Conservation (phyloP, 2,329 filamentous ascomycete species). For the Drechslerella dactyloides region DNA sequence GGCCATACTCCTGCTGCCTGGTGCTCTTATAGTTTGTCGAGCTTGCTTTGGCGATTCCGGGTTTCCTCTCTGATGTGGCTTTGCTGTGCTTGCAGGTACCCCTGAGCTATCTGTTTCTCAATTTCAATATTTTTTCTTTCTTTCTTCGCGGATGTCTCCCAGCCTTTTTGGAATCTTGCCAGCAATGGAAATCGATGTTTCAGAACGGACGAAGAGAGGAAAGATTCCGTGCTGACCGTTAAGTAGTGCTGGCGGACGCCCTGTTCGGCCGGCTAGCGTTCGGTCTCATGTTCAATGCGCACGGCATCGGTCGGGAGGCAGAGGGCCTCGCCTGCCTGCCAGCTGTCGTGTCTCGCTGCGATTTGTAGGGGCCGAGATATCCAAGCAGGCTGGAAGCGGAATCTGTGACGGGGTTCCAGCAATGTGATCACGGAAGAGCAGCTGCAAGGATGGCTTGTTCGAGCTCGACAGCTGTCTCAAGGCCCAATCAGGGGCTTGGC, state of each 20-base stretch:
- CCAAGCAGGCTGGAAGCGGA: neutral
- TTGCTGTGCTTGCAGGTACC: neutral
- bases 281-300: neutral
- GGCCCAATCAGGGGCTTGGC: neutral
- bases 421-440: neutral
- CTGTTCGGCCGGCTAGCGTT: neutral
- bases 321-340: neutral
- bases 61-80: neutral
- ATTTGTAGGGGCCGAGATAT: neutral
- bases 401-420: neutral
- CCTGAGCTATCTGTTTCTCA: neutral
- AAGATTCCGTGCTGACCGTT: neutral
- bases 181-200: neutral
- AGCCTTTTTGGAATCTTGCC: neutral
- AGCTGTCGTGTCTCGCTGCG: conserved; percentile 8
- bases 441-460: neutral
- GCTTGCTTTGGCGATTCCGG: neutral
- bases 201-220: neutral
- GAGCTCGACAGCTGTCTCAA: neutral
- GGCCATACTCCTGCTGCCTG: conserved; percentile 1
- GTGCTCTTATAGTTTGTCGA: conserved; percentile 14
- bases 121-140: neutral
- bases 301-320: conserved; percentile 1
- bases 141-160: neutral
- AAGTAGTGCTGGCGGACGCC: neutral